Evolutionary conservation across 2,329 filamentous ascomycete genomes (phyloP), one percentile per base, ranked within the genome.

Genomic region (Neodidymelliopsis sp.): DNA sequence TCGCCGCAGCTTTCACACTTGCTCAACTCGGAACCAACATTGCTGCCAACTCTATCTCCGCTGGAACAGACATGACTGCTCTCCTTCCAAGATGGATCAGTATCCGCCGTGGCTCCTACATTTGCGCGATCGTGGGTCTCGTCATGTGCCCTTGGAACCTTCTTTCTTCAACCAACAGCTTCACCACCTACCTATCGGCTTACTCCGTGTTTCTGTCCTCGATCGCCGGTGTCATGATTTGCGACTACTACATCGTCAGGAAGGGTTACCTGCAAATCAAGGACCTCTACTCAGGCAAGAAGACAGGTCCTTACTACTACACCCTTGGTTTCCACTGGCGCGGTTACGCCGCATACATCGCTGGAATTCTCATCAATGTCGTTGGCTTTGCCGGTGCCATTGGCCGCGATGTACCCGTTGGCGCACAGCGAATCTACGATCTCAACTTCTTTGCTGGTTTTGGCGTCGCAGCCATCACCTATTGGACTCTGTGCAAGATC

Each of bases 171-270:
- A 84, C 84, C 33, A 96, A 93, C 77, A 86, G 87, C 73, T 96
- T 96, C 77, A 94, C 90, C 0, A 95, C 90, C 3, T 96, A 96
- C 68, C 84, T 97, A 1, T 94, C 89, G 1, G 88, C 92, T 1
- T 96, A 96, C 77, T 91, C 89, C 3, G 91, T 97, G 47, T 97
- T 97, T 75, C 81, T 97, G n/a, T 92, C 89, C 50, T 91, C 89
- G 31, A 95, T 97, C 55, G 91, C 90, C 0, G 92, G 92, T n/a
- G 90, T 96, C 56, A 94, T 96, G 76, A 79, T 91, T 52, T 83
- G 81, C 60, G 92, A 97, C 73, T 97, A 97, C 77, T 97, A 95
- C 73, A 54, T 88, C 46, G 89, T 96, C 4, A 88, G 92, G 49
- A 86, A 82, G 49, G 92, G 92, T 4, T 96, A 91, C 69, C 79